Conservation (phyloP, 2,329 filamentous ascomycete species). For the Aspergillus viridinutans region DNA sequence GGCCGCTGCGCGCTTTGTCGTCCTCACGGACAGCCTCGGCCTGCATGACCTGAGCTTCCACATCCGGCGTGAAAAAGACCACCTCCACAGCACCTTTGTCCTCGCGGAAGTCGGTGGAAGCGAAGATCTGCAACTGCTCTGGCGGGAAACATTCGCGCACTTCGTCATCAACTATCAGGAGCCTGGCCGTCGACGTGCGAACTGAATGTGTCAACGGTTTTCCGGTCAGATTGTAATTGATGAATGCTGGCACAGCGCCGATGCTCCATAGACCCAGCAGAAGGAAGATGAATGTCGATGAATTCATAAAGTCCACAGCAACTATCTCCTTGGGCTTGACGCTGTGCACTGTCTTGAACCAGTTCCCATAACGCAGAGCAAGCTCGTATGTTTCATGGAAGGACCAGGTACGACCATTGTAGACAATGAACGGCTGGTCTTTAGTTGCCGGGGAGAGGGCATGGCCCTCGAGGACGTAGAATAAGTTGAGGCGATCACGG, state of each 20-base stretch:
- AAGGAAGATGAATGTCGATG: constrained; percentile 70
- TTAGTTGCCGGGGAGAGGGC: constrained; percentile 55
- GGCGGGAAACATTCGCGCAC: constrained; percentile 50
- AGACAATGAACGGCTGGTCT: constrained; percentile 58
- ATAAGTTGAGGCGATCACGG: constrained; percentile 62
- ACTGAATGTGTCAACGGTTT: constrained; percentile 71
- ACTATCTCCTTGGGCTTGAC: constrained; percentile 71
- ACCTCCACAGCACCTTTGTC: constrained; percentile 52
- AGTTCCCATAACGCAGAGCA: constrained; percentile 68
- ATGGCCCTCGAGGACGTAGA: constrained; percentile 68
- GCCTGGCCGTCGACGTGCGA: constrained; percentile 59
- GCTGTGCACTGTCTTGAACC: constrained; percentile 62
- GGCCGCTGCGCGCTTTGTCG: constrained; percentile 53
- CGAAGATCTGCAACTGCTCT: constrained; percentile 40
- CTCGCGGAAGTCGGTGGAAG: constrained; percentile 36
- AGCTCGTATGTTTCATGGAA: constrained; percentile 72
- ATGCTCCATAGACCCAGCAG: constrained; percentile 77
- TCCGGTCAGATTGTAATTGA: constrained; percentile 79
- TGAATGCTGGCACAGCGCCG: constrained; percentile 76
- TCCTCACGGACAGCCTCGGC: constrained; percentile 54
- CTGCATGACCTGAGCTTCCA: constrained; percentile 53
- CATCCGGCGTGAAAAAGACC: constrained; percentile 56
- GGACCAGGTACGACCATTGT: constrained; percentile 65
- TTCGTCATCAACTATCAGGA: constrained; percentile 69
- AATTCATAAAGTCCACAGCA: constrained; percentile 77